Base-by-base conservation (phyloP, 768 basidiomycete species). In the Gautieria morchelliformis region DNA sequence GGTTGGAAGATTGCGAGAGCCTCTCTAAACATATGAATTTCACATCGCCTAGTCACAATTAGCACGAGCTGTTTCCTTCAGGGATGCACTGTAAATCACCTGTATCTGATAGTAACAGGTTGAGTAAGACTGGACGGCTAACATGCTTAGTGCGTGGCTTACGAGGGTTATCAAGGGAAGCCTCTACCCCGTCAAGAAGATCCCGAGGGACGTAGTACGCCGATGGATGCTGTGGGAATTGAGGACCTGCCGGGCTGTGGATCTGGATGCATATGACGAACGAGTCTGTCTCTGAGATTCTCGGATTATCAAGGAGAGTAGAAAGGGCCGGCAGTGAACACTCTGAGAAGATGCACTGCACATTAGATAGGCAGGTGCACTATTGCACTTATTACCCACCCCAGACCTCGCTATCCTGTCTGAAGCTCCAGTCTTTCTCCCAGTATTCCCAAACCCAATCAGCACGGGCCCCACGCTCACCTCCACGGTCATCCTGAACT, bases 381-480 rank as follows among this genome's bases (percentile, higher is more conserved):
- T 11, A 22, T 33, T 15, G 3, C 5, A 17, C 51, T 32, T 52
- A 9, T 15, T 14, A 60, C 78, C 64, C 64, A 86, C 85, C 82
- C 84, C 83, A 88, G 42, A 86, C 84, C 72, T 89, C 85, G 53
- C 78, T 79, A 53, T 84, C 84, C 52, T 76, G 77, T 44, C 85
- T 72, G 70, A 88, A 90, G 1, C 79, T 75, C 79, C 81, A 88
- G 59, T 85, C 83, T 59, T 74, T 78, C 59, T 85, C 80, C 81
- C 84, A 85, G 55, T 71, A 71, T 57, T 87, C 82, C 85, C 86
- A 89, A 24, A 83, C 72, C 84, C 85, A 89, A 42, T 85, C 79
- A 32, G 83, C 72, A 15, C 84, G 79, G 0, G 82, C 79, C 5
- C 82, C 80, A 11, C 83, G 75, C 63, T 82, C 78, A 6, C 85